phyloP scores from a whole-genome alignment of 768 basidiomycete genomes.

The Suillus weaverae region DNA sequence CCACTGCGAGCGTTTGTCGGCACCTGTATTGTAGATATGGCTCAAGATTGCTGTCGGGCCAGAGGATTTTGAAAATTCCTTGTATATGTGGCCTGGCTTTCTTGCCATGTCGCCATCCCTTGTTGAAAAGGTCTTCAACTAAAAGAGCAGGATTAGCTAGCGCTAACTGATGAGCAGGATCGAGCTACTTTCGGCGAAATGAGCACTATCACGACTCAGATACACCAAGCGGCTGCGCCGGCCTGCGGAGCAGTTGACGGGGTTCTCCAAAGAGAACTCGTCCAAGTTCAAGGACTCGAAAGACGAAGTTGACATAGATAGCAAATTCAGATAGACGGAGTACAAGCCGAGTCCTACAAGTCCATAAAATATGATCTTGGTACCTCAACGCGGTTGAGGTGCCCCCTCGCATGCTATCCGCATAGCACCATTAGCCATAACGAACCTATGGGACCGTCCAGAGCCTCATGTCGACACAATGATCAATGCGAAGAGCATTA shows the following conservation, averaged over 20 bases:
- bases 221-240: constrained; percentile 44
- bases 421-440: neutral
- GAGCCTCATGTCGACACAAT: neutral
- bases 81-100: constrained; percentile 50
- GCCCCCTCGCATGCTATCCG: neutral
- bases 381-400: neutral
- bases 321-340: neutral
- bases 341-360: neutral
- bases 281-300: constrained; percentile 19
- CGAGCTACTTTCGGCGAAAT: constrained; percentile 37
- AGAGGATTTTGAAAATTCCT: constrained; percentile 52
- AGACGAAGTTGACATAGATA: constrained; percentile 9
- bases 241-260: constrained; percentile 37
- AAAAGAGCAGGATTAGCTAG: constrained; percentile 7
- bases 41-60: constrained; percentile 42
- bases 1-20: constrained; percentile 24
- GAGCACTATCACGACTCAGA: constrained; percentile 36
- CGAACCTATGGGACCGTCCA: neutral
- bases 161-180: neutral
- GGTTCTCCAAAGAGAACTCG: constrained; percentile 41
- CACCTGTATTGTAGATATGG: constrained; percentile 51
- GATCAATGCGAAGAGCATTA: neutral
- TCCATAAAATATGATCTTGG: neutral
- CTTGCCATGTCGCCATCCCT: constrained; percentile 57
- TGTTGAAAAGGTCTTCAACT: constrained; percentile 53